Evolutionary conservation across 352 stramenopile genomes (phyloP).

Genomic region (Pythium angustatum): DNA sequence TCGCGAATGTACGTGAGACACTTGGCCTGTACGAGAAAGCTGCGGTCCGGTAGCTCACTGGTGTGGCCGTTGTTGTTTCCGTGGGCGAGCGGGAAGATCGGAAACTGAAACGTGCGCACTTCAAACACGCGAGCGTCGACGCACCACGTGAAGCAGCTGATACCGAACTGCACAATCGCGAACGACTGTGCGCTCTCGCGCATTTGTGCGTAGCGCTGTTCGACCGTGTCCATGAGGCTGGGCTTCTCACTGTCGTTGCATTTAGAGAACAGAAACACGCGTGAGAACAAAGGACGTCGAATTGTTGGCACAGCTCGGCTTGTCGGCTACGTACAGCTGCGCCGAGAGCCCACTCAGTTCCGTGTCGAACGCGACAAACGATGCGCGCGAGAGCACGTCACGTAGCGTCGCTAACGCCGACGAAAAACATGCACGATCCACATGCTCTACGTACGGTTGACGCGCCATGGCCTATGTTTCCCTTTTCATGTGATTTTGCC

Average conservation of each 20-base stretch:
- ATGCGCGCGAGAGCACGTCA: conserved; percentile 25
- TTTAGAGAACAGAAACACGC: not conserved
- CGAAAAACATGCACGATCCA: conserved; percentile 15
- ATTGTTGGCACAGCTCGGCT: not conserved
- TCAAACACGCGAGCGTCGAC: conserved; percentile 38
- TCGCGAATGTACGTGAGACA: conserved; percentile 76
- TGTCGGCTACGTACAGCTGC: conserved; percentile 43
- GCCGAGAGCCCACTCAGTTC: conserved; percentile 75
- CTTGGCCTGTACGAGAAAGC: conserved; percentile 71
- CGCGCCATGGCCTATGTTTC: not conserved
- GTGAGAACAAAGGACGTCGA: not conserved
- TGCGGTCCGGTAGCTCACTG: conserved; percentile 39
- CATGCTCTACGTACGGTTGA: conserved; percentile 16
- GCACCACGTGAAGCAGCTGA: conserved; percentile 73
- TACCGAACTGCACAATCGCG: conserved; percentile 71
- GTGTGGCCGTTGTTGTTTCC: conserved; percentile 21
- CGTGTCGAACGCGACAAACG: conserved; percentile 77
- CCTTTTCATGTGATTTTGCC: not conserved
- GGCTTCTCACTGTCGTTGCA: conserved; percentile 41
- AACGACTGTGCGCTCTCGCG: conserved; percentile 56
- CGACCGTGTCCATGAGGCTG: conserved; percentile 74
- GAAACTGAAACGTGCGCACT: conserved; percentile 73
- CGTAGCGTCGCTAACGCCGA: conserved; percentile 14
- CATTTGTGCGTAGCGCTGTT: conserved; percentile 65
- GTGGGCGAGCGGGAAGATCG: conserved; percentile 61